Conservation (phyloP, 2,329 filamentous ascomycete genomes). For the Diaporthe vexans region DNA sequence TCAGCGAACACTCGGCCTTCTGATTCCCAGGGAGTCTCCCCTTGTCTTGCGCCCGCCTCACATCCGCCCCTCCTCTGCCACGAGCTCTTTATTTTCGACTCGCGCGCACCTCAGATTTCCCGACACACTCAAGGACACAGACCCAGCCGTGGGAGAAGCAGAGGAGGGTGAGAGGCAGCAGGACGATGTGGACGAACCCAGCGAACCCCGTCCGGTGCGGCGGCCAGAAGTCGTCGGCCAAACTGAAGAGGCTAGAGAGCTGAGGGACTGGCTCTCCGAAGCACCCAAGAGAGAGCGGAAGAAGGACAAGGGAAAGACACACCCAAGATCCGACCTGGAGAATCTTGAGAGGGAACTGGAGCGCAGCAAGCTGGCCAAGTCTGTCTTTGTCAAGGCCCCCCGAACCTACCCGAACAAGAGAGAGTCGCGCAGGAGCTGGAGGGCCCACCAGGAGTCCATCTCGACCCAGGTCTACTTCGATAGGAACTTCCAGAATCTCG, state of each 20-base stretch:
- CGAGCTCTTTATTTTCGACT: conserved; percentile 6
- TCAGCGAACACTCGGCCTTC: conserved; percentile 48
- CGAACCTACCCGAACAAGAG: conserved; percentile 43
- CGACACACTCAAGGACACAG: not conserved
- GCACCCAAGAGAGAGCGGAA: not conserved
- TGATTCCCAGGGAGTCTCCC: conserved; percentile 46
- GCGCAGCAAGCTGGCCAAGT: conserved; percentile 40
- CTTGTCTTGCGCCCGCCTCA: conserved; percentile 14
- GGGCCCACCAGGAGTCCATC: conserved; percentile 46
- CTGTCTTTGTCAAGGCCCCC: conserved; percentile 49
- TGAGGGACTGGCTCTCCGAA: conserved; percentile 17
- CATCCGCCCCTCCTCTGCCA: not conserved
- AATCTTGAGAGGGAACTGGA: conserved; percentile 29
- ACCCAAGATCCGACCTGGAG: not conserved
- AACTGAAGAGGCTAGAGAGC: not conserved
- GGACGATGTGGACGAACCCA: not conserved
- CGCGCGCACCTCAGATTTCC: conserved; percentile 3
- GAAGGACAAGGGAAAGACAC: no score
- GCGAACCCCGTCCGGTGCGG: not conserved
- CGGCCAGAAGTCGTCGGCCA: not conserved
- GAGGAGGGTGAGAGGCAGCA: not conserved
- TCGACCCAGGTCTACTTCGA: conserved; percentile 55
- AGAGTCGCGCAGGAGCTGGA: conserved; percentile 45
- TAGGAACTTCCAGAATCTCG: conserved; percentile 46
- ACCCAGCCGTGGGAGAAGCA: not conserved